Conservation (phyloP, 208 protist genomes). For the Trypanosoma mega region DNA sequence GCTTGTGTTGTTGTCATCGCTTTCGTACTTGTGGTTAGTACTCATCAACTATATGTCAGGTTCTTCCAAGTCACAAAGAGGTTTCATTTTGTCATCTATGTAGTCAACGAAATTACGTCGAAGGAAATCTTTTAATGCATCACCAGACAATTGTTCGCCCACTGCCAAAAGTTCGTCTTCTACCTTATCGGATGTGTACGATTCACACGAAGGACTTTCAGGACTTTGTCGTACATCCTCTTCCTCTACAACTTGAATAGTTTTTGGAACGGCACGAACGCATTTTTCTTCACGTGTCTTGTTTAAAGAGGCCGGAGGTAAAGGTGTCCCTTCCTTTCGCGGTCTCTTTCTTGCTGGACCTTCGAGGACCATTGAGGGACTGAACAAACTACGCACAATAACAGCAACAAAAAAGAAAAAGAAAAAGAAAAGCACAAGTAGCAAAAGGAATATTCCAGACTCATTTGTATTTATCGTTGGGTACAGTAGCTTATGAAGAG, state of each 20-base stretch:
- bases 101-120: conserved; percentile 83
- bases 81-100: conserved; percentile 37
- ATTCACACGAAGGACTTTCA: conserved; percentile 10
- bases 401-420: conserved; percentile 4
- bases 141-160: conserved; percentile 53
- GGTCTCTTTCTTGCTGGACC: conserved; percentile 12
- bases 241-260: not conserved
- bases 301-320: not conserved
- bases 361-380: not conserved
- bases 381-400: not conserved
- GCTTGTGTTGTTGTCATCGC: not conserved
- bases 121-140: conserved; percentile 65
- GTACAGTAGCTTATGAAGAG: too few relatives aligned
- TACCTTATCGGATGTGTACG: conserved; percentile 24
- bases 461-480: too few relatives aligned
- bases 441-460: not conserved
- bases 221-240: conserved; percentile 27
- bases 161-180: conserved; percentile 52
- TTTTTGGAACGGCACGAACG: conserved; percentile 7
- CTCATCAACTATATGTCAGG: conserved; percentile 3
- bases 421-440: conserved; percentile 4
- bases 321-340: conserved; percentile 1
- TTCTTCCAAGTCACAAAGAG: conserved; percentile 23
- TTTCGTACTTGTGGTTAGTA: not conserved
- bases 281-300: not conserved